Evolutionary conservation across 2,329 filamentous ascomycete species (phyloP), one percentile per base, ranked within the genome.

Genomic region (Calonectria multiphialidica): DNA sequence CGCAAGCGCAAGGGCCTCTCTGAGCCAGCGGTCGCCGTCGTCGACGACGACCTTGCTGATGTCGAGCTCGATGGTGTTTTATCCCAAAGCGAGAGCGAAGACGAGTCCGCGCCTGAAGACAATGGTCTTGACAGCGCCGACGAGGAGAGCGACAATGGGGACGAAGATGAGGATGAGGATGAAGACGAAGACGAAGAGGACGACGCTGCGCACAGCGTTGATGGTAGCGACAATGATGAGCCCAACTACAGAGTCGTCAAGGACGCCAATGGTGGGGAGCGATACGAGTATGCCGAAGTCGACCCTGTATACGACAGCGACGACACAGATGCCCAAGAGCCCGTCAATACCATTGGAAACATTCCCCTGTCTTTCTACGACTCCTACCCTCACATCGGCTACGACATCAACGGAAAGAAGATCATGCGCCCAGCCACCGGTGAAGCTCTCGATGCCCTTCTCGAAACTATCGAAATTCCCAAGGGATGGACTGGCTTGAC

Each of bases 371-470:
- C 94, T 3, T 98, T 98, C 85, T 99, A 99, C 87, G 97, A 99
- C 83, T 94, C 95, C 42, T 99, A 98, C 82, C 97, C 97, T 63
- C 97, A 99, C 83, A 98, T 99, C 82, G 97, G 97, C 72, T 99
- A 99, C 85, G 95, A 98, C 80, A 98, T 99, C 86, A 98, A 99
- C 83, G 97, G 97, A 83, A 98, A 97, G 90, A 97, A 94, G 84
- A 98, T 99, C 75, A 94, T 98, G 92, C 93, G 97, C 65, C 97
- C 97, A 8, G 97, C 97, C 5, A 96, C 95, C 77, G 96, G 96
- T 65, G 94, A 98, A 82, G 97, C 97, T 42, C 87, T 99, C 37
- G 97, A 99, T 87, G 95, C 95, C 15, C 89, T 99, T 50, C 88
- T 99, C 12, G 96, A 99, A 80, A 98, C 94, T 84, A 99, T 99